Conservation (phyloP, 1,284 basidiomycete genomes). For the Mycena sp. region DNA sequence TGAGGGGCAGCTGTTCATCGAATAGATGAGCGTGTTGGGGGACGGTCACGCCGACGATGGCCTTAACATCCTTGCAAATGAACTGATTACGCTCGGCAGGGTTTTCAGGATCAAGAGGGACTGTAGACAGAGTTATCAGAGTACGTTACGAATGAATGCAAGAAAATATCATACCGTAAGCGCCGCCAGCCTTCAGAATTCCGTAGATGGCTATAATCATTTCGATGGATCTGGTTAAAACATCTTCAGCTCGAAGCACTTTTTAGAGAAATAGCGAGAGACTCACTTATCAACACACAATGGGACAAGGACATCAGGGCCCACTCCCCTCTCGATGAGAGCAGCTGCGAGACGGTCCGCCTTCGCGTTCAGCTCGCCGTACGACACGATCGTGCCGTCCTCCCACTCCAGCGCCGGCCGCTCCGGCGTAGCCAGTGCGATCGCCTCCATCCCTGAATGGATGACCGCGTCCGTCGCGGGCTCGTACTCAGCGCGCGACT, state of each 20-base stretch:
- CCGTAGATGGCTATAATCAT: conserved; percentile 8
- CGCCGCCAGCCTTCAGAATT: conserved; percentile 11
- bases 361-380: conserved; percentile 11
- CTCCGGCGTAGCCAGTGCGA: conserved; percentile 7
- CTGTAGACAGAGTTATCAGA: neutral
- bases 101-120: conserved; percentile 15
- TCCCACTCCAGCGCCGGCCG: conserved; percentile 7
- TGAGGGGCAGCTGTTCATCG: neutral
- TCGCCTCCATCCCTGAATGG: conserved; percentile 6
- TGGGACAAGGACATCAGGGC: conserved; percentile 4
- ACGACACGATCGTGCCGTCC: conserved; percentile 10
- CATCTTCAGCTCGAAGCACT: neutral
- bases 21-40: conserved; percentile 6
- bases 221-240: conserved; percentile 2
- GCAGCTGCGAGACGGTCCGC: neutral
- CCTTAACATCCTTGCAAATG: conserved; percentile 2
- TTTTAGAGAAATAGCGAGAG: neutral
- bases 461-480: neutral
- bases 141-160: neutral
- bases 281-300: conserved; percentile 12
- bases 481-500: neutral
- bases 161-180: neutral
- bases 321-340: conserved; percentile 5
- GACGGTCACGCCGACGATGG: conserved; percentile 5
- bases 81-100: conserved; percentile 7